These are phyloP conservation scores for Solanum hybrid DNA, from an alignment of 305 asterid species.

Conservation along the genomic window DNA sequence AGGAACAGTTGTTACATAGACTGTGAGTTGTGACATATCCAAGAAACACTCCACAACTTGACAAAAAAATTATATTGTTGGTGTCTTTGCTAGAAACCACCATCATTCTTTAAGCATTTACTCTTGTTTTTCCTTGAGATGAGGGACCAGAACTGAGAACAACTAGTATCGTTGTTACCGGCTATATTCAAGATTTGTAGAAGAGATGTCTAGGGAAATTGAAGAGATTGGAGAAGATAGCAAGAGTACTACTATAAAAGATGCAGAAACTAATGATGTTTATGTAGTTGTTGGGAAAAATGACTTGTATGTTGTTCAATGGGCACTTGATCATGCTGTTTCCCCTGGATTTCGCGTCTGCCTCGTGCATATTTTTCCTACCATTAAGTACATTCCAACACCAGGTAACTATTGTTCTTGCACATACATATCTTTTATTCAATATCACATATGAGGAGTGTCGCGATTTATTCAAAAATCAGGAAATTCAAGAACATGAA, in stretches of 20 bases:
- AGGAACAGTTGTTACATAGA: background rate
- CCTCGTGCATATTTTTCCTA: slow-evolving; percentile 57
- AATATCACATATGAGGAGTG: background rate
- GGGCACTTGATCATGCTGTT: slow-evolving; percentile 55
- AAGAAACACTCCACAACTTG: background rate
- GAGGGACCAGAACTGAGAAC: background rate
- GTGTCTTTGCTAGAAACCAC: background rate
- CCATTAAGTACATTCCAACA: slow-evolving; percentile 44
- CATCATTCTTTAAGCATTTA: background rate
- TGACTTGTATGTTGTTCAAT: slow-evolving; percentile 50
- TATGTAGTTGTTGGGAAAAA: slow-evolving; percentile 63
- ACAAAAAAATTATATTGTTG: background rate
- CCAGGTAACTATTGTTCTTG: slow-evolving; percentile 33
- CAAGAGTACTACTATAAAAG: slow-evolving; percentile 9
- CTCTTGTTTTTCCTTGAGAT: background rate
- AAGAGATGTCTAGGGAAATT: slow-evolving; percentile 40
- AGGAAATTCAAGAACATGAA: background rate
- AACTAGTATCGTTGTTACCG: background rate
- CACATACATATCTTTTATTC: background rate
- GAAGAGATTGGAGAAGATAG: slow-evolving; percentile 49
- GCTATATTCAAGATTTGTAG: background rate
- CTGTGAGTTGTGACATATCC: background rate
- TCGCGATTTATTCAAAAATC: background rate
- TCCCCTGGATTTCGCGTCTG: slow-evolving; percentile 34
- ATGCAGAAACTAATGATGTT: slow-evolving; percentile 29